These are phyloP conservation scores for Talaromyces nanjingensis DNA, from an alignment of 495 filamentous ascomycete species.

Conservation along the genomic window DNA sequence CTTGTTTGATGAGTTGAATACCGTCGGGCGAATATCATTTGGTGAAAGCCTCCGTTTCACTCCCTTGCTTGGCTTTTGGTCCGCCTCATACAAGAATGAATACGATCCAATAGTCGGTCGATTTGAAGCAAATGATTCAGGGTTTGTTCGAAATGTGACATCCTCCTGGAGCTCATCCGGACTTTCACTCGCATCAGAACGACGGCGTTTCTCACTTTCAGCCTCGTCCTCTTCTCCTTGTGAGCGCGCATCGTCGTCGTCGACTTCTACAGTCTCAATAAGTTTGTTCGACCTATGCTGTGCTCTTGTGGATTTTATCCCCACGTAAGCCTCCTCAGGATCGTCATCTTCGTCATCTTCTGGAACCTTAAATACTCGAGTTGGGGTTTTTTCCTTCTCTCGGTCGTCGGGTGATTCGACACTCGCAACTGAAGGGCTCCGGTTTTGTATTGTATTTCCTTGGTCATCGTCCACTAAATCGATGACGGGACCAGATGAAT, in stretches of 20 bases:
- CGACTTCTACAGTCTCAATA: not conserved
- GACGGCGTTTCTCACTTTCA: not conserved
- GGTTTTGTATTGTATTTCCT: not conserved
- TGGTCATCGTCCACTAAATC: constrained; percentile 14
- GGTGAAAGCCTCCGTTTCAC: constrained; percentile 14
- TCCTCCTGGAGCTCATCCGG: constrained; percentile 40
- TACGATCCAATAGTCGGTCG: constrained; percentile 3
- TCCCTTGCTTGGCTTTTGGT: not conserved
- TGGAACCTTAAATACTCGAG: not conserved
- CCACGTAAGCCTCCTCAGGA: not conserved
- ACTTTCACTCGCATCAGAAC: constrained; percentile 25
- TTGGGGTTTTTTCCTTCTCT: not conserved
- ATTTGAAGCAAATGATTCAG: constrained; percentile 9
- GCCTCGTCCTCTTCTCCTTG: not conserved
- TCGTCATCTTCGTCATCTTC: not conserved
- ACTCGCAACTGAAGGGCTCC: constrained; percentile 10
- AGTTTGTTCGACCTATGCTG: not conserved
- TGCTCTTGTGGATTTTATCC: not conserved
- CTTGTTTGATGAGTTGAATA: constrained; percentile 15
- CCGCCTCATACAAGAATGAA: not conserved
- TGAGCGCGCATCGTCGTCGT: not conserved
- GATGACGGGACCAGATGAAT: constrained; percentile 13
- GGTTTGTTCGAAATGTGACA: constrained; percentile 23
- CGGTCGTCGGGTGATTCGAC: constrained; percentile 17
- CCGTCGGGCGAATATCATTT: constrained; percentile 26